Base-by-base conservation (phyloP, 169 alveolate genomes). In the Plasmodium ovale region DNA sequence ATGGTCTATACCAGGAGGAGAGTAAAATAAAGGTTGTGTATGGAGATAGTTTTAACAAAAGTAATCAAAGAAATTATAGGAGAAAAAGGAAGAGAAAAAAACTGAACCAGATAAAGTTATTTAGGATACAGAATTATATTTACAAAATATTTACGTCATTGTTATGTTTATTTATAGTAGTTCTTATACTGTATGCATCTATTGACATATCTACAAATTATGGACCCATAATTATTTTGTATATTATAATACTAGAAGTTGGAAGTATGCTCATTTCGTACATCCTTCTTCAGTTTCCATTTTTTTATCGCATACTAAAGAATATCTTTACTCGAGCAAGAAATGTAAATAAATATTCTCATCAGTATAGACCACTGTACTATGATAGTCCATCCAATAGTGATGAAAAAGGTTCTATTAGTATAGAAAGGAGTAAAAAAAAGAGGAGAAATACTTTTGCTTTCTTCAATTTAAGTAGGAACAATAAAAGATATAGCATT, bases 251-350 rank as follows among this genome's bases (percentile, higher is more conserved):
- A 4, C 47, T 82, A 7, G 90, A 82, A 31, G 29, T 64, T 33
- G 90, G 90, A 5, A 82, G 90, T 64, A 65, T 82, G 84, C 12
- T 82, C 12, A 82, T 82, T 12, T 82, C 90, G 2, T 82, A 82
- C 35, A 82, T 82, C 42, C 53, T 82, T 27, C 33, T 82, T 9
- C 79, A 67, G 14, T 82, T 82, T 21, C 90, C 90, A 21, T 82
- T 82, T 65, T 82, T 82, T 39, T 82, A 82, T 65, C 90, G 79
- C 2, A 49, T 59, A 10, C 16, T 82, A 31, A 82, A 82, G 31
- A 82, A 82, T 29, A 56, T 37, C 0, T 82, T 82, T 59, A 82
- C 65, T 4, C 27, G 84, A 53, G 82, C 90, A 19, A 65, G 90
- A 39, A 82, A 82, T 39, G 49, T 54, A 23, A 82, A 64, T 25